Conservation (phyloP, 176 grass and related monocot species). For the Dendrocalamus sinicus region DNA sequence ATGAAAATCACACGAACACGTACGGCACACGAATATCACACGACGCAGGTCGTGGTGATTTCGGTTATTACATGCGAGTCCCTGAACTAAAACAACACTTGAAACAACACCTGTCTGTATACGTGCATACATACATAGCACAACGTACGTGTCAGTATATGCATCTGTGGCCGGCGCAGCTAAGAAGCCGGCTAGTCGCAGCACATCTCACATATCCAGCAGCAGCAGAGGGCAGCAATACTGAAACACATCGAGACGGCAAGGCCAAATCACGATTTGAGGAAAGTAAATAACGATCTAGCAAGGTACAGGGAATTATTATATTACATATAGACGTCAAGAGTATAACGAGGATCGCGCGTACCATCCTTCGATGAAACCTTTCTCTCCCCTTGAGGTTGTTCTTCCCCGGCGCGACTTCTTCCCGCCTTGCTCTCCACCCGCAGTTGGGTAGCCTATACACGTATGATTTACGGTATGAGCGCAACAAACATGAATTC, state of each 20-base stretch:
- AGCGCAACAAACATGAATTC: not conserved
- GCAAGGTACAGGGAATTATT: not conserved
- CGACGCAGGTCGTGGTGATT: not conserved
- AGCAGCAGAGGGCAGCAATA: conserved; percentile 82
- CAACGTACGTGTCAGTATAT: not conserved
- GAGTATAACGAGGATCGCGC: not conserved
- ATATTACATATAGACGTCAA: not conserved
- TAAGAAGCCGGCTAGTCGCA: conserved; percentile 45
- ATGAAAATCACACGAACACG: conserved; percentile 12
- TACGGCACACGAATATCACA: not conserved
- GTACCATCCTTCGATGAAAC: conserved; percentile 88
- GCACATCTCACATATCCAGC: conserved; percentile 94
- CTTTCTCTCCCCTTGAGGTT: conserved; percentile 66
- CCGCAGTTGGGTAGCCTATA: conserved; percentile 70
- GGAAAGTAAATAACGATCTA: not conserved
- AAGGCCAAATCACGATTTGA: not conserved
- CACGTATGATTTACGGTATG: not conserved
- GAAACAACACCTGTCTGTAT: not conserved
- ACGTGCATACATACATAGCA: not conserved
- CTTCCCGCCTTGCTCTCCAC: conserved; percentile 50
- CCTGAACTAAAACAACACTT: not conserved
- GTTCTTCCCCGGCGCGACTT: conserved; percentile 45
- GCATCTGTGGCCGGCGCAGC: not conserved
- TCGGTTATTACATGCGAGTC: not conserved
- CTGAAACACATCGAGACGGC: conserved; percentile 37